Evolutionary conservation across 1,284 basidiomycete species (phyloP), one percentile per base, ranked within the genome.

Genomic region (Cronartium quercuum): DNA sequence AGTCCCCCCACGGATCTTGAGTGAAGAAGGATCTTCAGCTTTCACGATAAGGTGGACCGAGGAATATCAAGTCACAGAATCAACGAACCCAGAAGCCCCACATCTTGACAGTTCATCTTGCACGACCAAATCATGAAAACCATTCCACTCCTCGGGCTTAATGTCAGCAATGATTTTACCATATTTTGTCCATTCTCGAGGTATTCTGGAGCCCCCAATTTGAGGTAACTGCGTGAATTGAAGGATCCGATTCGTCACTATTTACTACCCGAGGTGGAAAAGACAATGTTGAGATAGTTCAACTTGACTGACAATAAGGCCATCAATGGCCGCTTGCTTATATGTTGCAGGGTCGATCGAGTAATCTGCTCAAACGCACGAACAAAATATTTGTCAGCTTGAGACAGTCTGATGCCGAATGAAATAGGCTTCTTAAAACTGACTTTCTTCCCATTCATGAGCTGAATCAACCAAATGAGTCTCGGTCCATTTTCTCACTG

Each of bases 101-200:
- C 62, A 66, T 66, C 70, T 74, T 40, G 64, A 24, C 37, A 74
- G 35, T 47, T 74, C 70, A 66, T 74, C 70, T 35, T 74, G 70
- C 15, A 74, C 37, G 55, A 74, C 61, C n/a, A 74, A 66, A 37
- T 62, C 76, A 76, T 79, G 78, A 61, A 74, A 74, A 5, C 70
- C 70, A 42, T 75, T 64, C 71, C 71, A 75, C 40, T 75, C 71
- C 47, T 75, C 71, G 18, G 65, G 64, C 6, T 64, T 29, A 18
- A 75, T 75, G 63, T 67, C 71, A 24, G 63, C 71, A 29, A 75
- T 75, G n/a, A 75, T 75, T 66, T 66, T 75, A 13, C 65, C 71
- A 41, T 75, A 41, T 41, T 67, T 42, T 9, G 57, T 66, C 71
- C 71, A 75, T 38, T 75, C 71, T 67, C 67, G 66, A 18, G 71